Evolutionary conservation across 202 grass and related monocot genomes (phyloP), one percentile per base, ranked within the genome.

Genomic region (Tripidium arundinaceum): DNA sequence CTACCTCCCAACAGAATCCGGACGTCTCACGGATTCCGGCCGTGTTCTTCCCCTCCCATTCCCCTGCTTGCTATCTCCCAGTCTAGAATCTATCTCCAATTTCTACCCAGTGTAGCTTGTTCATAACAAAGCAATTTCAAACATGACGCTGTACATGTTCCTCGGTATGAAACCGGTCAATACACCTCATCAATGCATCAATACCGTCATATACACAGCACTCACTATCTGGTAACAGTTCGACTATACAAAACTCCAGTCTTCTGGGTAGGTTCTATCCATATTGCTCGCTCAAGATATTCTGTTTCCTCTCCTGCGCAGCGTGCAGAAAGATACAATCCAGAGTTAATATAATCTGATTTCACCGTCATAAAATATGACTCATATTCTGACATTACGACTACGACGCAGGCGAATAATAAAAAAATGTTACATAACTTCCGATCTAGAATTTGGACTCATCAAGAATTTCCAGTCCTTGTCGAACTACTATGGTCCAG

Each of bases 1-100:
- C n/a, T n/a, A n/a, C n/a, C n/a, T n/a, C n/a, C n/a, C n/a, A n/a
- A n/a, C n/a, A n/a, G n/a, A n/a, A n/a, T n/a, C n/a, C n/a, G n/a
- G n/a, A n/a, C n/a, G n/a, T n/a, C n/a, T n/a, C n/a, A n/a, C n/a
- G n/a, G n/a, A n/a, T n/a, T n/a, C n/a, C n/a, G n/a, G n/a, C n/a
- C n/a, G n/a, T n/a, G n/a, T n/a, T n/a, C n/a, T n/a, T n/a, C n/a
- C n/a, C n/a, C n/a, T n/a, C n/a, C n/a, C n/a, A n/a, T n/a, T n/a
- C n/a, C n/a, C n/a, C n/a, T 94, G 78, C 91, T 89, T 85, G 91
- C 92, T 47, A 62, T 94, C 28, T 97, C n/a, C n/a, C n/a, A n/a
- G n/a, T n/a, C n/a, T n/a, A n/a, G n/a, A n/a, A n/a, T n/a, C n/a
- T n/a, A n/a, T n/a, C n/a, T n/a, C n/a, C n/a, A n/a, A n/a, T n/a